Conservation (phyloP, 2,329 filamentous ascomycete species). For the Endocalyx cinctus region DNA sequence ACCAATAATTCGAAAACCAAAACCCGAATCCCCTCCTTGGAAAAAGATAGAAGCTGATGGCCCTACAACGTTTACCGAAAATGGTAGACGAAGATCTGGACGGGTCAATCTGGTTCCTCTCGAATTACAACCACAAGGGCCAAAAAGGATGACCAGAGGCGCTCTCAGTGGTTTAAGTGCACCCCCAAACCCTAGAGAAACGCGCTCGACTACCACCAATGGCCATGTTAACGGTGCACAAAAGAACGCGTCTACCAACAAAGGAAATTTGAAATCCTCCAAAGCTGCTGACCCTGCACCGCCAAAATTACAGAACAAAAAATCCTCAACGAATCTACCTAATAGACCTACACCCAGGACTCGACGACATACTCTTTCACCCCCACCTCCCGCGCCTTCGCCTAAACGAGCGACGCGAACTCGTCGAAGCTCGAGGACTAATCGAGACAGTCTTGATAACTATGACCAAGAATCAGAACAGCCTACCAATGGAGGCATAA, state of each 20-base stretch:
- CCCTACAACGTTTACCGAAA: slow-evolving; percentile 76
- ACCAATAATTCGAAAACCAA: slow-evolving; percentile 29
- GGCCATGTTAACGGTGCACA: slow-evolving; percentile 25
- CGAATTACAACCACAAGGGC: slow-evolving; percentile 45
- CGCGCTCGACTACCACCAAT: slow-evolving; percentile 21
- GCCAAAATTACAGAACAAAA: slow-evolving; percentile 15
- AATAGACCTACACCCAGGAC: slow-evolving; percentile 20
- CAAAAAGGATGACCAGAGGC: slow-evolving; percentile 49
- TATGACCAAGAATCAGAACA: slow-evolving; percentile 15
- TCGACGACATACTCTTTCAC: slow-evolving; percentile 38
- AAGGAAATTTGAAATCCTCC: slow-evolving; percentile 17
- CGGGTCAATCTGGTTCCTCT: slow-evolving; percentile 55
- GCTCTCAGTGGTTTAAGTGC: slow-evolving; percentile 31
- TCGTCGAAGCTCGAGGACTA: slow-evolving; percentile 38
- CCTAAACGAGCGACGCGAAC: slow-evolving; percentile 37
- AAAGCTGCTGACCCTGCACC: slow-evolving; percentile 20
- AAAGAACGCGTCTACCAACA: slow-evolving; percentile 26
- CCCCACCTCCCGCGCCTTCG: slow-evolving; percentile 30
- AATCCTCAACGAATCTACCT: too few species aligned
- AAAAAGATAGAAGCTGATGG: slow-evolving; percentile 81
- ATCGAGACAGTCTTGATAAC: slow-evolving; percentile 23
- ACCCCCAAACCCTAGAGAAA: slow-evolving; percentile 29
- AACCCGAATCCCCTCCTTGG: slow-evolving; percentile 82
- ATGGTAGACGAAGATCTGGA: slow-evolving; percentile 64
- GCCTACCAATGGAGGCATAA: slow-evolving; percentile 15